Evolutionary conservation across 225 moss, liverwort and hornwort species (phyloP).

Genomic region (Rhytidiadelphus loreus): DNA sequence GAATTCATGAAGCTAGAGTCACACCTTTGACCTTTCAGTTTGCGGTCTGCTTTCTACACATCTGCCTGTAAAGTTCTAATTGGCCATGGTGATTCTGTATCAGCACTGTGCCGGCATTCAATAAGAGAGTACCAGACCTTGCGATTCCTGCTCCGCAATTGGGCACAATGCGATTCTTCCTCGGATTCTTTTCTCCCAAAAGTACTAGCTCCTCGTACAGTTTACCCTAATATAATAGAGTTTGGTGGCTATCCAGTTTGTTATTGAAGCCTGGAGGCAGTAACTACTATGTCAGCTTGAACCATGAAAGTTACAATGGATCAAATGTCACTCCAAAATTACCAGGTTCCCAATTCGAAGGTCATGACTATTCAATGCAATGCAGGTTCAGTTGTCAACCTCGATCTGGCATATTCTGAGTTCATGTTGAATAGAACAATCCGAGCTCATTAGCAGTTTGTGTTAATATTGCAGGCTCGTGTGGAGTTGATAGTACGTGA

Average conservation of each 20-base stretch:
- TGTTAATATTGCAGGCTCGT: neutral
- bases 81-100: neutral
- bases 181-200: no score
- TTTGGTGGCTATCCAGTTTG: neutral
- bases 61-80: neutral
- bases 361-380: neutral
- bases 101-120: no score
- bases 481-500: neutral
- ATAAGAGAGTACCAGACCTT: neutral
- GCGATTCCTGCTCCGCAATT: neutral
- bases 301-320: neutral
- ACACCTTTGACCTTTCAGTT: neutral
- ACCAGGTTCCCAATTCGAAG: neutral
- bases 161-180: neutral
- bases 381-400: neutral
- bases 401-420: neutral
- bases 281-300: neutral
- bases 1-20: neutral
- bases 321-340: neutral
- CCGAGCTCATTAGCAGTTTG: neutral
- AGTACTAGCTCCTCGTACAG: no score
- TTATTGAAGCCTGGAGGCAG: neutral
- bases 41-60: neutral
- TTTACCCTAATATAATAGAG: neutral
- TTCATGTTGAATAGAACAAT: no score